A percentile compares a stretch with the other conserved stretches of the same genome.
These are phyloP conservation scores for Mycena sanguinolenta DNA, from an alignment of 768 basidiomycete genomes.

Conservation along the genomic window DNA sequence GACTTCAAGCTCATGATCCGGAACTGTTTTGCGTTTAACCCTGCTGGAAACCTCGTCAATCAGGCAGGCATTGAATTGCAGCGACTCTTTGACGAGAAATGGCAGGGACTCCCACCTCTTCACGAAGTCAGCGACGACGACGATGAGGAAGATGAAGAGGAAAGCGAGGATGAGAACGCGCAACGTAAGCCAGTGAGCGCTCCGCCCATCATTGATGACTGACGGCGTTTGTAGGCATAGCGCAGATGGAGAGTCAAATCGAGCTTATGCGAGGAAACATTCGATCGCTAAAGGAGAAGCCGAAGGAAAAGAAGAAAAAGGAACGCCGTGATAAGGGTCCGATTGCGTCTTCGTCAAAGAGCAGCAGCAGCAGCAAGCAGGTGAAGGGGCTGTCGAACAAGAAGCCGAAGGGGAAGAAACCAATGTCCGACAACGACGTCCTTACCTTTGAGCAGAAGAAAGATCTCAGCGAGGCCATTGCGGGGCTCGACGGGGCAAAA, in stretches of 20 bases:
- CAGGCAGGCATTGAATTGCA: conserved; percentile 89
- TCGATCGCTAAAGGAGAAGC: conserved; percentile 72
- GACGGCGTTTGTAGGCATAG: conserved; percentile 67
- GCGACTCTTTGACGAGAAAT: conserved; percentile 92
- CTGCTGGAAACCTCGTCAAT: conserved; percentile 87
- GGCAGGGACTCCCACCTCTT: conserved; percentile 80
- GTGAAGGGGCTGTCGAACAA: conserved; percentile 56
- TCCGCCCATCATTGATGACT: conserved; percentile 29
- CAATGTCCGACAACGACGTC: conserved; percentile 80
- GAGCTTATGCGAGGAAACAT: conserved; percentile 82
- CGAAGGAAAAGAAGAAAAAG: conserved; percentile 78
- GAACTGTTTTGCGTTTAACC: conserved; percentile 95
- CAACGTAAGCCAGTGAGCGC: conserved; percentile 63
- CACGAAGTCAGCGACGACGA: conserved; percentile 69
- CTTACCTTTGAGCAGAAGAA: conserved; percentile 98
- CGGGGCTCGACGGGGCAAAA: conserved; percentile 83
- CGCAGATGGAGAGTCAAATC: conserved; percentile 85
- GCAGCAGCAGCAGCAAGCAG: conserved; percentile 59
- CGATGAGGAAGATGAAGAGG: conserved; percentile 76
- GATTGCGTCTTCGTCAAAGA: conserved; percentile 76
- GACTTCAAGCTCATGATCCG: conserved; percentile 96
- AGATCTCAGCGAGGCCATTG: conserved; percentile 95
- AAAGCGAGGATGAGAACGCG: conserved; percentile 77
- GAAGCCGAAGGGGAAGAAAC: conserved; percentile 73
- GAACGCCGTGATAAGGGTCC: conserved; percentile 59